Percentiles rank a stretch among this genome's conserved stretches.
These are phyloP conservation scores for Nakaseomyces sp. DNA, from an alignment of 1,139 yeast genomes.

Conservation along the genomic window DNA sequence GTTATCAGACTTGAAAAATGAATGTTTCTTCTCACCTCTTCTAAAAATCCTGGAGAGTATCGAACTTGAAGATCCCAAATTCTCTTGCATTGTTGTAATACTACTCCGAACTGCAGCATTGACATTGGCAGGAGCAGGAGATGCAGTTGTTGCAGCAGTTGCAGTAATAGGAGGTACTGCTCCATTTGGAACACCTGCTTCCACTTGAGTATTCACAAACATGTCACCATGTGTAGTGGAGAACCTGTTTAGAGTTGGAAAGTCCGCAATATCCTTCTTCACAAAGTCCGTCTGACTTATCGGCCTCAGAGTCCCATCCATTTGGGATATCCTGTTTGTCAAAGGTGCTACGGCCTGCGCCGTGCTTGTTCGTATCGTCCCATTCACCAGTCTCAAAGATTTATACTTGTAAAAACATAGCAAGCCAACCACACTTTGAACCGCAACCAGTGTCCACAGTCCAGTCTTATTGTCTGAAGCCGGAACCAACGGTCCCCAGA, in stretches of 20 bases:
- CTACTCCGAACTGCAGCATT: background rate
- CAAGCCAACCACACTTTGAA: constrained; percentile 42
- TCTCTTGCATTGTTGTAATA: background rate
- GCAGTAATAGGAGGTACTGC: constrained; percentile 17
- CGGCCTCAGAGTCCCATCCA: no score
- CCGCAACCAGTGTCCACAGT: constrained; percentile 38
- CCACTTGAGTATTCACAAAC: background rate
- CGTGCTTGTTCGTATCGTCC: background rate
- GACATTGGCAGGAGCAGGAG: constrained; percentile 13
- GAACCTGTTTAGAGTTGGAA: constrained; percentile 31
- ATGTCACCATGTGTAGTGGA: constrained; percentile 18
- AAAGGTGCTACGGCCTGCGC: no score
- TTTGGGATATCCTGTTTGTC: background rate
- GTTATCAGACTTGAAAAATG: constrained; percentile 12
- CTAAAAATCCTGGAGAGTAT: constrained; percentile 3
- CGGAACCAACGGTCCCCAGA: constrained; percentile 60
- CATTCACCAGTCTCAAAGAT: constrained; percentile 9
- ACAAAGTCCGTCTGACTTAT: constrained; percentile 7
- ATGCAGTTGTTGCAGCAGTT: constrained; percentile 10
- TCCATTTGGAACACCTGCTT: background rate
- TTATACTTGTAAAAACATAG: constrained; percentile 23
- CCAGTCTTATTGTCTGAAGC: constrained; percentile 51
- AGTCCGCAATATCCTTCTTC: constrained; percentile 26
- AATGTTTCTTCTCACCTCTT: constrained; percentile 7
- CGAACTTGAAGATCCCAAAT: constrained; percentile 3